phyloP scores from a whole-genome alignment of 208 protist species.

The Wallacemonas sp. region DNA sequence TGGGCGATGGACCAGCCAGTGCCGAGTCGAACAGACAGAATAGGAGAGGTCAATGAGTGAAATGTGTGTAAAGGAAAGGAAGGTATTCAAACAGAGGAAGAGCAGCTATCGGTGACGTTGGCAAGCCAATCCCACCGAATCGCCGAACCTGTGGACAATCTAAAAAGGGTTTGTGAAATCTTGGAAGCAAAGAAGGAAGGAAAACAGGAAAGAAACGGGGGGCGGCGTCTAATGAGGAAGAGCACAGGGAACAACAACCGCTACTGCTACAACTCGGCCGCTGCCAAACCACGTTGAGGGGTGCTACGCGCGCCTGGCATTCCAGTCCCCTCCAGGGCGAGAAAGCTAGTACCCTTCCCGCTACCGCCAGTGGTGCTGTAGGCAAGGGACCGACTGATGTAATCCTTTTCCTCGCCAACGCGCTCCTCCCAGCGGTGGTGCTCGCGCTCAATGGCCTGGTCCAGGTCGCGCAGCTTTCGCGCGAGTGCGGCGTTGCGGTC shows the following conservation, averaged over 20 bases:
- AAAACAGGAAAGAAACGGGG: not conserved
- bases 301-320: conserved; percentile 3
- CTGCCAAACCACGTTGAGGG: not conserved
- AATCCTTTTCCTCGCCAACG: conserved; percentile 68
- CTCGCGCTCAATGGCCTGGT: conserved; percentile 68
- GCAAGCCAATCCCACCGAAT: no score
- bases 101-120: no score
- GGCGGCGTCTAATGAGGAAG: no score
- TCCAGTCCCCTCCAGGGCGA: not conserved
- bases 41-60: no score
- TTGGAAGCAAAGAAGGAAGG: not conserved
- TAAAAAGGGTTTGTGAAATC: not conserved
- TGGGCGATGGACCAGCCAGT: no score
- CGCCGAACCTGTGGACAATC: not conserved
- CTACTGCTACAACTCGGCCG: not conserved
- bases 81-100: no score
- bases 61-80: no score
- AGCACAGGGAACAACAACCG: no score
- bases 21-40: no score
- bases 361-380: conserved; percentile 5
- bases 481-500: conserved; percentile 62
- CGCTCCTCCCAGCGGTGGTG: conserved; percentile 62
- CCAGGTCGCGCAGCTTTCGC: conserved; percentile 65
- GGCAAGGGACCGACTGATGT: conserved; percentile 36
- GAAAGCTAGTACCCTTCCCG: not conserved